A percentile compares a stretch with the other conserved stretches of the same genome.
Evolutionary conservation across 306 rosid genomes (phyloP).

Genomic region (Psophocarpus tetragonolobus): DNA sequence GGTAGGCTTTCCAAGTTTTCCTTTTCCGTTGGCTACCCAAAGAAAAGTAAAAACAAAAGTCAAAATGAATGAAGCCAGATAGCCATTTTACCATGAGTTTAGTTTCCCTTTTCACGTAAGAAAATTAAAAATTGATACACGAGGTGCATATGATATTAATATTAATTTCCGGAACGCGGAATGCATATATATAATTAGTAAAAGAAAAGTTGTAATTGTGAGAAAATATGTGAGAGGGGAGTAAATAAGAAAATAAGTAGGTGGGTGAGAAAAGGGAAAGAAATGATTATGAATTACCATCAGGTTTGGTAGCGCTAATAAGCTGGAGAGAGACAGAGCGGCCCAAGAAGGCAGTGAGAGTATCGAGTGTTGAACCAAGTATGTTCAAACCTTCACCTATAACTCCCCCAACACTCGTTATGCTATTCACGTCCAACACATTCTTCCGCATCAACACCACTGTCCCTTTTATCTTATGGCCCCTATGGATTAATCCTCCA

Average conservation of each 20-base stretch:
- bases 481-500: neutral
- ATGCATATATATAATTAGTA: too few species aligned
- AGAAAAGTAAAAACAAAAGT: neutral
- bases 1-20: conserved; percentile 59
- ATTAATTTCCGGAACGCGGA: too few species aligned
- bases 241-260: too few species aligned
- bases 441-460: conserved; percentile 49
- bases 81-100: neutral
- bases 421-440: conserved; percentile 36
- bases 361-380: conserved; percentile 33
- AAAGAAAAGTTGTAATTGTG: too few species aligned
- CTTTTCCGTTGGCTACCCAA: conserved; percentile 48
- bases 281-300: too few species aligned
- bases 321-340: conserved; percentile 44
- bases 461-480: conserved; percentile 37
- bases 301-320: conserved; percentile 38
- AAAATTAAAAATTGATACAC: too few species aligned
- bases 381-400: conserved; percentile 29
- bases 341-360: conserved; percentile 40
- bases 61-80: neutral
- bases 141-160: neutral
- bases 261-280: neutral
- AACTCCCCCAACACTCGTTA: conserved; percentile 23
- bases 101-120: neutral
- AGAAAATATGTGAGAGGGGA: too few species aligned